Evolutionary conservation across 208 protist genomes (phyloP).

Genomic region (Leishmania mexicana): DNA sequence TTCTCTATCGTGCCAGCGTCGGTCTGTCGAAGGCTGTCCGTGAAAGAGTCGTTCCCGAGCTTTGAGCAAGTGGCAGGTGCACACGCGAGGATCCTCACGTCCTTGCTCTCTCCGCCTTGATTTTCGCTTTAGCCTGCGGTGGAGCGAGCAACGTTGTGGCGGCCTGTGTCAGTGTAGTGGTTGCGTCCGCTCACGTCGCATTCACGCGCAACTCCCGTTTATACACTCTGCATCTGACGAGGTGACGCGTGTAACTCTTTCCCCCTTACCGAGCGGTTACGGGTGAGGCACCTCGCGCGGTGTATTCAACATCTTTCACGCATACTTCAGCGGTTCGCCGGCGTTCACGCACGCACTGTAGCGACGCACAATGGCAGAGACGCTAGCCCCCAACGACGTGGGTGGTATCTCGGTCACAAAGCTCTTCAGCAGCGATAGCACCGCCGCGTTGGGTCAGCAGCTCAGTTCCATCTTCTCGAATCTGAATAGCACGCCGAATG

Average conservation of each 20-base stretch:
- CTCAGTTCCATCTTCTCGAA: slow-evolving; percentile 79
- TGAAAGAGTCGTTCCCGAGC: not conserved
- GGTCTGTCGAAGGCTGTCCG: not conserved
- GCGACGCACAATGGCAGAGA: slow-evolving; percentile 23
- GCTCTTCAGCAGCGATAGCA: slow-evolving; percentile 46
- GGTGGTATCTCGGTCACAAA: slow-evolving; percentile 12
- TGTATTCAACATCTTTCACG: not conserved
- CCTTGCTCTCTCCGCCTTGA: not conserved
- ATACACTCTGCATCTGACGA: not conserved
- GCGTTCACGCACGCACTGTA: not conserved
- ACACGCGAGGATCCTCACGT: not conserved
- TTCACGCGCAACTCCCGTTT: not conserved
- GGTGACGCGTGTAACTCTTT: not conserved
- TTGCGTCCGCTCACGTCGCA: not conserved
- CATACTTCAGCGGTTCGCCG: not conserved
- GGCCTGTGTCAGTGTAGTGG: not conserved
- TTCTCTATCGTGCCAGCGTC: not conserved
- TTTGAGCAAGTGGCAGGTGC: not conserved
- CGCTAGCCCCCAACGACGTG: slow-evolving; percentile 12
- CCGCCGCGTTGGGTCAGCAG: slow-evolving; percentile 66
- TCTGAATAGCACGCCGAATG: slow-evolving; percentile 60
- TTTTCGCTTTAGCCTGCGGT: not conserved
- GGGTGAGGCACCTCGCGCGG: not conserved
- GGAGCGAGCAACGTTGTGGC: not conserved
- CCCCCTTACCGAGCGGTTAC: not conserved